A percentile compares a stretch with the other conserved stretches of the same genome.
These are phyloP conservation scores for Spinacia oleracea DNA, from an alignment of 179 eudicot species.

Conservation along the genomic window DNA sequence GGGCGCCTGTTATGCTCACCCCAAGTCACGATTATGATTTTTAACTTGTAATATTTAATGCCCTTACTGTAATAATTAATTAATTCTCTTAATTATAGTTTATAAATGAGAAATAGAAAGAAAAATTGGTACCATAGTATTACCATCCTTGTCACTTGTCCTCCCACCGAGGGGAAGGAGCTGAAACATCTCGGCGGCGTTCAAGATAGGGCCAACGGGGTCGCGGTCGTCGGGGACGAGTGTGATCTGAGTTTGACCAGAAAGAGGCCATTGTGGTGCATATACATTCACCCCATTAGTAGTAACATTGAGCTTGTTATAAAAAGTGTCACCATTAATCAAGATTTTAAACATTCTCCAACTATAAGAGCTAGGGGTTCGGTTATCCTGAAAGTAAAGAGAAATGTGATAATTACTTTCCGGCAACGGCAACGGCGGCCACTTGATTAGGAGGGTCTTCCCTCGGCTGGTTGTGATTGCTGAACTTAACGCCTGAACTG, in stretches of 20 bases:
- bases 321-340: conserved; percentile 56
- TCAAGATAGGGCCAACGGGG: conserved; percentile 73
- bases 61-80: too few species aligned
- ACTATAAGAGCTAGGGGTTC: conserved; percentile 67
- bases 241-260: conserved; percentile 50
- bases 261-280: conserved; percentile 63
- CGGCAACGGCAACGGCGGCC: conserved; percentile 66
- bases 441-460: conserved; percentile 47
- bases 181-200: conserved; percentile 75
- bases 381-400: conserved; percentile 80
- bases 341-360: conserved; percentile 78
- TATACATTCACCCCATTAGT: conserved; percentile 64
- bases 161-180: conserved; percentile 51
- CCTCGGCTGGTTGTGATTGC: conserved; percentile 72
- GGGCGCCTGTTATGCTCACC: too few species aligned
- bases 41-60: too few species aligned
- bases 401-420: conserved; percentile 57
- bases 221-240: conserved; percentile 42
- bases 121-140: background rate
- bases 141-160: conserved; percentile 71
- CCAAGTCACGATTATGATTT: too few species aligned
- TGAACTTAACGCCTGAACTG: conserved; percentile 47
- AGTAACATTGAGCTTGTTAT: conserved; percentile 49
- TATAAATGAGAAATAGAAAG: background rate
- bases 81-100: too few species aligned